Conservation (phyloP, 345 rosid species). For the Rhizophora apiculata region DNA sequence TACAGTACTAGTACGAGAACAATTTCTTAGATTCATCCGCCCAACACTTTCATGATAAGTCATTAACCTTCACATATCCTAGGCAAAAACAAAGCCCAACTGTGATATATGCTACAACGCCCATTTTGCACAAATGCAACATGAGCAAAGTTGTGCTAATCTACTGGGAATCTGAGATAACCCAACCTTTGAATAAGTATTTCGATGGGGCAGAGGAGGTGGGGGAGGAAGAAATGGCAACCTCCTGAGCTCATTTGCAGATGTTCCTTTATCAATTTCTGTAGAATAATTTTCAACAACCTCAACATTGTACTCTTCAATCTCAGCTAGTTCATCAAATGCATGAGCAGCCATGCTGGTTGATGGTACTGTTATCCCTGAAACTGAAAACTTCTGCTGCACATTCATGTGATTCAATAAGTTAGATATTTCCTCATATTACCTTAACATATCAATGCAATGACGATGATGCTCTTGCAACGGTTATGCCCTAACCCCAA, state of each 20-base stretch:
- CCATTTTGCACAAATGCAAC: no score
- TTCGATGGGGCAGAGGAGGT: slow-evolving; percentile 43
- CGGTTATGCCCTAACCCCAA: not conserved
- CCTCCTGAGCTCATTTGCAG: slow-evolving; percentile 15
- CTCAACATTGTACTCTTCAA: slow-evolving; percentile 49
- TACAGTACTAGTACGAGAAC: no score
- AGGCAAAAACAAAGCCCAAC: not conserved
- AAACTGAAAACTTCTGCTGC: slow-evolving; percentile 35
- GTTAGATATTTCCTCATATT: not conserved
- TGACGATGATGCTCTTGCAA: not conserved
- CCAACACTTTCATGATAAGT: not conserved
- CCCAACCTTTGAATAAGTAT: slow-evolving; percentile 41
- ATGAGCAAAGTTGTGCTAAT: no score
- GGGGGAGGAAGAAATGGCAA: slow-evolving; percentile 45
- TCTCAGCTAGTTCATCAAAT: slow-evolving; percentile 46
- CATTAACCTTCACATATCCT: not conserved
- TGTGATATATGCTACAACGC: no score
- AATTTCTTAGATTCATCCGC: not conserved
- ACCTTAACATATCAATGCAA: not conserved
- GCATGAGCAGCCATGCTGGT: slow-evolving; percentile 72
- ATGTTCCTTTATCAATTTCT: slow-evolving; percentile 14
- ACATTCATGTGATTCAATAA: slow-evolving; percentile 1
- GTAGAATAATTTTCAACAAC: slow-evolving; percentile 31
- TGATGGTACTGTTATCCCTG: slow-evolving; percentile 43
- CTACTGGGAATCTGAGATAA: not conserved